phyloP scores from a whole-genome alignment of 176 grass and related monocot species.

The Alloteropsis semialata region DNA sequence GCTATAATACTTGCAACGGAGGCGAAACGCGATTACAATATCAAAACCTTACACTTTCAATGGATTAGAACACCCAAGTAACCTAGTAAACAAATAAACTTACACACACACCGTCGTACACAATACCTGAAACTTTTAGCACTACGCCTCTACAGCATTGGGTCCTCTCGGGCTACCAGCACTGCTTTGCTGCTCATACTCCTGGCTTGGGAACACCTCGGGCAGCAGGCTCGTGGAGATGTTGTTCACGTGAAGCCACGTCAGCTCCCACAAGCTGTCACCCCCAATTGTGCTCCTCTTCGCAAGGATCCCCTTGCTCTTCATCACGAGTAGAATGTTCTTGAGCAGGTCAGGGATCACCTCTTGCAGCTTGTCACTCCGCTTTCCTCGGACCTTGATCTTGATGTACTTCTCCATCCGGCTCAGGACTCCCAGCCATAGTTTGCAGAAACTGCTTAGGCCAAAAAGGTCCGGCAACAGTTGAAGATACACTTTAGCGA shows the following conservation, averaged over 20 bases:
- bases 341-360: conserved; percentile 79
- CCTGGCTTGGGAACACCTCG: conserved; percentile 75
- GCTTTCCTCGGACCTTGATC: conserved; percentile 79
- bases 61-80: conserved; percentile 25
- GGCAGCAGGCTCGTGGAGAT: conserved; percentile 67
- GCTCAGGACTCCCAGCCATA: conserved; percentile 89
- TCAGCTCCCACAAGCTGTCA: conserved; percentile 94
- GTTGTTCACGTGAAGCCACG: conserved; percentile 90
- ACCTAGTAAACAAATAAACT: conserved; percentile 17
- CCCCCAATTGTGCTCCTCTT: conserved; percentile 90
- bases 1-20: conserved; percentile 21
- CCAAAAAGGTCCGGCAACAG: conserved; percentile 63
- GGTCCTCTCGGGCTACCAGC: conserved; percentile 27
- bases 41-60: conserved; percentile 46
- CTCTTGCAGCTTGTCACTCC: conserved; percentile 91
- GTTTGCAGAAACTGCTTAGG: conserved; percentile 88
- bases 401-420: conserved; percentile 98
- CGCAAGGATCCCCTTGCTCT: conserved; percentile 82
- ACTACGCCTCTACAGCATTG: conserved; percentile 13
- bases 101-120: background rate
- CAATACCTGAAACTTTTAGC: conserved; percentile 2
- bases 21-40: conserved; percentile 26
- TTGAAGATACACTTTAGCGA: conserved; percentile 74
- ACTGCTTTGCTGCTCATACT: conserved; percentile 50
- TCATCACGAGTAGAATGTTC: conserved; percentile 75